These are phyloP conservation scores for Xylariaceae sp. DNA, from an alignment of 2,329 filamentous ascomycete genomes.

Conservation along the genomic window DNA sequence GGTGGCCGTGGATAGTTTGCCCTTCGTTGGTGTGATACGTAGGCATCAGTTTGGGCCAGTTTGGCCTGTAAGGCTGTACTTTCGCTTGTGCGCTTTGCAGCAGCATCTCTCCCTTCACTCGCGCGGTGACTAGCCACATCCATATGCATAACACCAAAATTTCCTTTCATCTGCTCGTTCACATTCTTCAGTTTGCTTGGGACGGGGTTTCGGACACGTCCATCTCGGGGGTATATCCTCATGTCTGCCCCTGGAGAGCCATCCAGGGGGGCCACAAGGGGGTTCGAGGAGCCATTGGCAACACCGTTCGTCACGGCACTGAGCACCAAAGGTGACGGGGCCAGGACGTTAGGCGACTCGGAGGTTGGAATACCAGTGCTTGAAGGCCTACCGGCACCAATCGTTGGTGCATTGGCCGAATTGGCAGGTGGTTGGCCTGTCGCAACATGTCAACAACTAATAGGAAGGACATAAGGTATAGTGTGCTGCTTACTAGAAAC, in stretches of 20 bases:
- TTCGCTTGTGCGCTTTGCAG: slow-evolving; percentile 68
- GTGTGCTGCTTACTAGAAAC: slow-evolving; percentile 35
- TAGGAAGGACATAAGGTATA: background rate
- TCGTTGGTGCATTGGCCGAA: slow-evolving; percentile 36
- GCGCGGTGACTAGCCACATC: slow-evolving; percentile 54
- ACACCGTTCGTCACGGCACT: slow-evolving; percentile 31
- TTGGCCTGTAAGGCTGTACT: slow-evolving; percentile 65
- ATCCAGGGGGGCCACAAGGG: slow-evolving; percentile 28
- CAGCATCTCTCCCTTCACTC: slow-evolving; percentile 57
- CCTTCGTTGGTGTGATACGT: slow-evolving; percentile 57
- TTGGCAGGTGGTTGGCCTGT: slow-evolving; percentile 40
- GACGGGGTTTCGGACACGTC: slow-evolving; percentile 62
- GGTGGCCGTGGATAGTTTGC: slow-evolving; percentile 44
- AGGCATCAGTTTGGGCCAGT: slow-evolving; percentile 60
- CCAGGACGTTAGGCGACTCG: slow-evolving; percentile 34
- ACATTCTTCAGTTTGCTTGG: slow-evolving; percentile 68
- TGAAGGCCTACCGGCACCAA: slow-evolving; percentile 29
- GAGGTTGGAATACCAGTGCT: slow-evolving; percentile 31
- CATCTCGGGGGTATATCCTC: slow-evolving; percentile 49
- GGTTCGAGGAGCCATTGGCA: slow-evolving; percentile 35
- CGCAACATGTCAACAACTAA: slow-evolving; percentile 30
- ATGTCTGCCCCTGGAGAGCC: slow-evolving; percentile 35
- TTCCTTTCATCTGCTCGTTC: slow-evolving; percentile 62
- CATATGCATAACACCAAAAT: slow-evolving; percentile 70
- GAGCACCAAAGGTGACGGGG: slow-evolving; percentile 31